phyloP scores from a whole-genome alignment of 164 flowering plant genomes.

The Pachysandra terminalis region DNA sequence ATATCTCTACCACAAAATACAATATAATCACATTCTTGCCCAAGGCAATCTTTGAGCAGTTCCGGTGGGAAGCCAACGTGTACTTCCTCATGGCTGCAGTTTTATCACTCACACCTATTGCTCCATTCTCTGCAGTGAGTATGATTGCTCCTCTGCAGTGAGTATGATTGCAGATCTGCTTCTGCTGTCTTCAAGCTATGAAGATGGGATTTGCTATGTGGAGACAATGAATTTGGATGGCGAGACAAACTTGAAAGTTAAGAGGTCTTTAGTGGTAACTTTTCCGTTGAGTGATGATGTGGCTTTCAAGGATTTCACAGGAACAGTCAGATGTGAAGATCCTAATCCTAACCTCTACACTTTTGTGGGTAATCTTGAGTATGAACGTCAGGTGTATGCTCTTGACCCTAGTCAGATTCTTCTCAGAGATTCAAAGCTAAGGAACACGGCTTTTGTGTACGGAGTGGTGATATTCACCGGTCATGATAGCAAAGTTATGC shows the following conservation, averaged over 20 bases:
- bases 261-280: slow-evolving; percentile 70
- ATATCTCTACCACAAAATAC: slow-evolving; percentile 88
- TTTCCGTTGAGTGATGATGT: slow-evolving; percentile 51
- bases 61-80: slow-evolving; percentile 88
- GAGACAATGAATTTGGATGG: slow-evolving; percentile 98
- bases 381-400: slow-evolving; percentile 54
- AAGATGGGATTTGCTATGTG: slow-evolving; percentile 91
- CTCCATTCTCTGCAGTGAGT: slow-evolving; percentile 79
- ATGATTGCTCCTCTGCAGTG: slow-evolving; percentile 92
- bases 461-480: slow-evolving; percentile 89
- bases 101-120: slow-evolving; percentile 62
- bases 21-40: slow-evolving; percentile 79
- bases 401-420: slow-evolving; percentile 84
- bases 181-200: slow-evolving; percentile 75
- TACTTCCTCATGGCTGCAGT: slow-evolving; percentile 85
- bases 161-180: slow-evolving; percentile 94
- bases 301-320: slow-evolving; percentile 58
- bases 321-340: slow-evolving; percentile 70
- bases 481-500: slow-evolving; percentile 87
- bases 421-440: slow-evolving; percentile 83
- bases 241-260: slow-evolving; percentile 86
- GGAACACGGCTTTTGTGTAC: slow-evolving; percentile 69
- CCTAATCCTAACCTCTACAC: slow-evolving; percentile 85
- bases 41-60: slow-evolving; percentile 92
- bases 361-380: slow-evolving; percentile 83